Conservation (phyloP, 176 grass and related monocot genomes). For the sorghum (Sorghum bicolor) region Sorghum_bicolor_NCBIv3 NC_012871.2:13675501-13676000, state of each 20-base stretch:
- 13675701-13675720: not conserved
- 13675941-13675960: not conserved
- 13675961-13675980: not conserved
- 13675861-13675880: not conserved
- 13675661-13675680: not conserved
- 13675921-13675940: not conserved
- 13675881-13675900: not conserved
- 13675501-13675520: too few relatives aligned
- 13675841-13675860: not conserved
- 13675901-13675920: not conserved
- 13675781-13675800: conserved; percentile 2
- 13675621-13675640: not conserved
- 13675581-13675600: not conserved
- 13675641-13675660: not conserved
- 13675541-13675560: conserved; percentile 14
- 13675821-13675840: not conserved
- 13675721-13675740: not conserved
- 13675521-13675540: too few relatives aligned
- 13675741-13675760: not conserved
- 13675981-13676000: not conserved
- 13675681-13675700: not conserved
- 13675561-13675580: not conserved
- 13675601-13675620: conserved; percentile 26
- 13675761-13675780: not conserved
- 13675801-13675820: not conserved